These are phyloP conservation scores for Urtica urens DNA, from an alignment of 306 rosid genomes.

Conservation along the genomic window DNA sequence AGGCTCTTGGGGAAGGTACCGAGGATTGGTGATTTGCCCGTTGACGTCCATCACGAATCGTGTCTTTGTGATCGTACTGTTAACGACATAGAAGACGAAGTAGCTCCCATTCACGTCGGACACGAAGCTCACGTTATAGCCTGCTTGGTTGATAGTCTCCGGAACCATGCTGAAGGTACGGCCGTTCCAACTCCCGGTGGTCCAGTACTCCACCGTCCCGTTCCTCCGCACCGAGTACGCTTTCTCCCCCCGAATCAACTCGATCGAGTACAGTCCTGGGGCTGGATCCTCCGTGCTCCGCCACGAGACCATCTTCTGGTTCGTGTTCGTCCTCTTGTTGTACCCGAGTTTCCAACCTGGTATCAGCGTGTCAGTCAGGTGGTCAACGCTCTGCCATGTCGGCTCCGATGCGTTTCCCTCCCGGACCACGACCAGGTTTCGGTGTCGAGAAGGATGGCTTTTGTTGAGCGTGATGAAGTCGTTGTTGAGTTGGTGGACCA, in stretches of 20 bases:
- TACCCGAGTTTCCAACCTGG: constrained; percentile 17
- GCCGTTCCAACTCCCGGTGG: constrained; percentile 60
- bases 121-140: constrained; percentile 15
- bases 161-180: constrained; percentile 38
- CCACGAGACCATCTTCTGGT: constrained; percentile 16
- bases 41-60: constrained; percentile 33
- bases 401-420: constrained; percentile 10
- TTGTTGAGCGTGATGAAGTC: neutral
- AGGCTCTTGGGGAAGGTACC: constrained; percentile 50
- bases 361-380: constrained; percentile 20
- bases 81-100: constrained; percentile 27
- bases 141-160: constrained; percentile 27
- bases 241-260: neutral
- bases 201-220: constrained; percentile 37
- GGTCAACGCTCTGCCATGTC: constrained; percentile 25
- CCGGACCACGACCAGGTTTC: constrained; percentile 15
- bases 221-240: constrained; percentile 30
- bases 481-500: constrained; percentile 15
- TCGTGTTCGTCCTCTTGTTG: constrained; percentile 9
- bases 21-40: constrained; percentile 51
- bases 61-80: constrained; percentile 20
- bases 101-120: constrained; percentile 51
- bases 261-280: constrained; percentile 8
- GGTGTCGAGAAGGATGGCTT: constrained; percentile 15
- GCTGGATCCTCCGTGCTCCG: constrained; percentile 20